These are phyloP conservation scores for Talaromyces funiculosus DNA, from an alignment of 2,329 filamentous ascomycete species.

Conservation along the genomic window DNA sequence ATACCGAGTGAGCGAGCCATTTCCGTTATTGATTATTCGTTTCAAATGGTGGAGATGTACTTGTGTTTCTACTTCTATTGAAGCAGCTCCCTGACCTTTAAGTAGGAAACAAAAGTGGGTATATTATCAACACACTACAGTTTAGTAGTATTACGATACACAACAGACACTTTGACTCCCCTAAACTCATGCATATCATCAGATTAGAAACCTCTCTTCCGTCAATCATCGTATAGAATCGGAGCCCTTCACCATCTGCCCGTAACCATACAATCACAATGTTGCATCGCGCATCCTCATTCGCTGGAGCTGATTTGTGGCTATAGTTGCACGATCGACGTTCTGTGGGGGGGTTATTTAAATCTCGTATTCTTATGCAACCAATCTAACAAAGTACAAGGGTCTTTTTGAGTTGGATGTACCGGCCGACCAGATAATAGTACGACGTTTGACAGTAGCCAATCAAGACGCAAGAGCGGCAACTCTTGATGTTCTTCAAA, in stretches of 20 bases:
- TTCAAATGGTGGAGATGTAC: background rate
- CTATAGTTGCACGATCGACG: background rate
- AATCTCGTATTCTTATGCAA: background rate
- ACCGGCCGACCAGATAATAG: no score
- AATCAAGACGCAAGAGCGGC: background rate
- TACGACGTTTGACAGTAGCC: background rate
- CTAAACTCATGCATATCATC: background rate
- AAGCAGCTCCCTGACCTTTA: background rate
- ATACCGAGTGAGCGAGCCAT: slow-evolving; percentile 10
- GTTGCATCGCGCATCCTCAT: slow-evolving; percentile 7
- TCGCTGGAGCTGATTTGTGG: slow-evolving; percentile 3
- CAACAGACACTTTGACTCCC: background rate
- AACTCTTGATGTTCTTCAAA: background rate
- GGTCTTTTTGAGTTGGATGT: background rate
- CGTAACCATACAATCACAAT: slow-evolving; percentile 11
- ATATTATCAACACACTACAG: background rate
- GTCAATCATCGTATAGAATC: background rate
- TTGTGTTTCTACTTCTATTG: background rate
- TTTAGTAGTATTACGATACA: background rate
- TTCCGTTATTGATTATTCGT: background rate
- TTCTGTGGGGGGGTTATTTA: background rate
- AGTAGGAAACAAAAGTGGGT: background rate
- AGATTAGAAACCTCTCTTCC: background rate
- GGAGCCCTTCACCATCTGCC: background rate
- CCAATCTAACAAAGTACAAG: background rate